These are phyloP conservation scores for Taphrina populina DNA, from an alignment of 1,139 yeast genomes.

Conservation along the genomic window DNA sequence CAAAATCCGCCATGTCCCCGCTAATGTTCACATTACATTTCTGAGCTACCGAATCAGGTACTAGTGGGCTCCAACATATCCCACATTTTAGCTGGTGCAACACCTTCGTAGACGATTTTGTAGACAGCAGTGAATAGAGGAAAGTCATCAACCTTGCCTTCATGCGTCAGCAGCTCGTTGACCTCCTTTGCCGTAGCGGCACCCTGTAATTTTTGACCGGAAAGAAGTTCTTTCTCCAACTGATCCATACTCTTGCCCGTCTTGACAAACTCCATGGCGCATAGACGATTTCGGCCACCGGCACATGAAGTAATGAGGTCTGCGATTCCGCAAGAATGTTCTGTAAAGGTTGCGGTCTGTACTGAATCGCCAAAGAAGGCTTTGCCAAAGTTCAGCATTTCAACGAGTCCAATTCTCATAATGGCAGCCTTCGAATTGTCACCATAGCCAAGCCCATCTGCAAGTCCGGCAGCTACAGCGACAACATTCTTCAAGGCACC, in stretches of 20 bases:
- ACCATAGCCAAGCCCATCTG: conserved; percentile 97
- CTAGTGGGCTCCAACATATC: conserved; percentile 7
- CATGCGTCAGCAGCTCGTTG: conserved; percentile 69
- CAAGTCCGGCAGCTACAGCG: conserved; percentile 91
- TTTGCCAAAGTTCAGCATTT: conserved; percentile 80
- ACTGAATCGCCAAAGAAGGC: conserved; percentile 66
- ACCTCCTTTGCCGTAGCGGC: conserved; percentile 85
- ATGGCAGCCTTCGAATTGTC: conserved; percentile 95
- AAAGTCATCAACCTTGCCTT: conserved; percentile 65
- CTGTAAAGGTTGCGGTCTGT: conserved; percentile 74
- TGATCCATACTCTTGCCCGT: conserved; percentile 54
- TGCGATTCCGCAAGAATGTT: conserved; percentile 94
- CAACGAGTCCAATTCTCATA: conserved; percentile 88
- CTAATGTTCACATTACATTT: too few species aligned
- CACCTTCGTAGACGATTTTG: conserved; percentile 71
- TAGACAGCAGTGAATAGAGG: conserved; percentile 87
- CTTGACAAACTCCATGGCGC: conserved; percentile 56
- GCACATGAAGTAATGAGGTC: conserved; percentile 94
- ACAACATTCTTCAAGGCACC: conserved; percentile 94
- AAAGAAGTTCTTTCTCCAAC: conserved; percentile 76
- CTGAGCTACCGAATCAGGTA: not conserved
- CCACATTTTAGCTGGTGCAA: conserved; percentile 42
- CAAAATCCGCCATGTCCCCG: too few species aligned
- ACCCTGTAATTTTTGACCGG: conserved; percentile 96
- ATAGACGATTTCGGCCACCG: conserved; percentile 91